Conservation (phyloP, 306 rosid genomes). For the Inga oerstediana region DNA sequence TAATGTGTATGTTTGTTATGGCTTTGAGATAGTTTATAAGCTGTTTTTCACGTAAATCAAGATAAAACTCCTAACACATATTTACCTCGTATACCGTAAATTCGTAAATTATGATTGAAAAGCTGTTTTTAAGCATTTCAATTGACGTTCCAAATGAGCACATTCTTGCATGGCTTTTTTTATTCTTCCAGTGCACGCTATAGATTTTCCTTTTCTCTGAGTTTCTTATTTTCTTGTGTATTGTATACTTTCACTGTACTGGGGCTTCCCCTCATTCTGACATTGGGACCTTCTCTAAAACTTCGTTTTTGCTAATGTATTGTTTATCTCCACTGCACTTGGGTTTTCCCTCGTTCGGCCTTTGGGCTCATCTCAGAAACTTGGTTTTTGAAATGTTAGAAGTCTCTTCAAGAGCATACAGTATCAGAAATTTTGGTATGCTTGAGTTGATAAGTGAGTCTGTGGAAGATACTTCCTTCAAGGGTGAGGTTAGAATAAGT, state of each 20-base stretch:
- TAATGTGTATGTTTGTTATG: background rate
- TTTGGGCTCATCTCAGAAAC: background rate
- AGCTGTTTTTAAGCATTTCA: too few relatives aligned
- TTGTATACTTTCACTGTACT: background rate
- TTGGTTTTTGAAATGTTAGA: background rate
- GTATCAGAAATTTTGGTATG: background rate
- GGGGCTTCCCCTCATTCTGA: background rate
- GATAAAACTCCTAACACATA: too few relatives aligned
- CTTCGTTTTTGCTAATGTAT: background rate
- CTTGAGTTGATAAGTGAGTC: background rate
- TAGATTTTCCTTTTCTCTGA: background rate
- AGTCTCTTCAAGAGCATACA: background rate
- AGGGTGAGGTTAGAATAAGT: background rate
- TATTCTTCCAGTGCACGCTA: background rate
- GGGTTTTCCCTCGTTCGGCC: background rate
- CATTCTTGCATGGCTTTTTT: background rate
- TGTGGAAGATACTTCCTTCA: background rate
- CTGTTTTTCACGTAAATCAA: too few relatives aligned
- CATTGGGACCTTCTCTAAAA: background rate
- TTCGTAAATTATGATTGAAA: too few relatives aligned
- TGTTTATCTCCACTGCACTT: background rate
- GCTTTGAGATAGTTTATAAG: too few relatives aligned
- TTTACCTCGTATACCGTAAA: too few relatives aligned
- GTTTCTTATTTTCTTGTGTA: background rate
- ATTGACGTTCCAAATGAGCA: too few relatives aligned